Evolutionary conservation across 2,329 filamentous ascomycete genomes (phyloP), one percentile per base, ranked within the genome.

Genomic region (Ophiostoma ulmi): DNA sequence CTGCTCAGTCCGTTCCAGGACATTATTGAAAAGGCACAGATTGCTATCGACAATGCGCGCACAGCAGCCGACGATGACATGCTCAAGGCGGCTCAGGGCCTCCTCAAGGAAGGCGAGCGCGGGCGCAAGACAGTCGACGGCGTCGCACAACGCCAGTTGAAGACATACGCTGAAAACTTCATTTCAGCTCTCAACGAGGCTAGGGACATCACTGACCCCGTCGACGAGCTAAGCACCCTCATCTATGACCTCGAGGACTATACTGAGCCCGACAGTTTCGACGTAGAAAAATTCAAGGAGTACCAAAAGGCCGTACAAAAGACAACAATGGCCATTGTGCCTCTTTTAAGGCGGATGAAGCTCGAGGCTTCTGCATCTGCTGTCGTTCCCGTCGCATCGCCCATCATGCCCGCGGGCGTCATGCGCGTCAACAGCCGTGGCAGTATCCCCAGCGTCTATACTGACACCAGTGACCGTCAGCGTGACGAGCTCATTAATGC

Each of bases 201-300:
- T 86, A 85, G 84, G 70, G 83, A 83, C 44, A 84, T 88, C 69
- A 81, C 83, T 69, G 77, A 80, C 64, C 83, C 81, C 71, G 80
- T 85, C 65, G 78, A 79, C 22, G 80, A 83, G 70, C 78, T 88
- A 58, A 83, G 80, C 71, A 81, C 84, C 66, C 75, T 86, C 35
- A 77, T 87, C 7, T 88, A 85, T 81, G 85, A 85, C 69, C 87
- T 88, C 74, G 86, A 88, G 70, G 85, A 87, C 69, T 86, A 80
- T 73, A 77, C 83, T 72, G 83, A 85, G 68, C 74, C 78, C 17
- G 82, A 84, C 44, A 80, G 80, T 35, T 87, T 87, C 72, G 83
- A 87, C n/a, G 76, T 78, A 36, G 80, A 79, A 22, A 84, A 83
- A 72, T 87, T 83, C 70, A 76, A 79, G 22, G 80, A 84, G 73